Evolutionary conservation across 1,139 yeast species (phyloP), one percentile per base, ranked within the genome.

Genomic region (Taphrina sp.): DNA sequence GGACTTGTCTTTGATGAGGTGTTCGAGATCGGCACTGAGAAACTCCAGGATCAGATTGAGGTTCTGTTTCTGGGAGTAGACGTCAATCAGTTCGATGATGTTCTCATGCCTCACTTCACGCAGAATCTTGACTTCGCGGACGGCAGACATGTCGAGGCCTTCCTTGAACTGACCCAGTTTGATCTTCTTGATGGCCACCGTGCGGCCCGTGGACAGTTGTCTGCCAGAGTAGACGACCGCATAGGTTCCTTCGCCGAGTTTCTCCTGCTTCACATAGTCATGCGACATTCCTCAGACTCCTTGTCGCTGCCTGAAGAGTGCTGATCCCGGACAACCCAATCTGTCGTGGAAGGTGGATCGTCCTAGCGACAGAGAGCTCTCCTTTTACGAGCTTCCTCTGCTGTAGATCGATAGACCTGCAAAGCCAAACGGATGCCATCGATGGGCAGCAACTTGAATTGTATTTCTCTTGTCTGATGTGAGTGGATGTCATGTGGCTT

Each of bases 161-260:
- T 92, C 97, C 68, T 89, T 89, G 73, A 90, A 90, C 61, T 86
- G 83, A 1, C 95, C 95, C 0, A 95, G 85, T 67, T 94, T 92
- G 75, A 94, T 92, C 73, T 89, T 96, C 67, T 94, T 94, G 62
- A 94, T 84, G 63, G 99, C 99, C 34, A 92, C 83, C 57, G 76
- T 75, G 55, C 92, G 72, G 16, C 74, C 71, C 76, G 36, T 79
- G 71, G 22, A 77, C 28, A 56, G 59, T 56, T 71, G 68, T 26
- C 64, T 65, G 54, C 69, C 63, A 16, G 92, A 76, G 66, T 85
- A 92, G 1, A 94, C 99, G 58, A 90, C 95, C 44, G 98, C 99
- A 74, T 92, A 94, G 0, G 99, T 94, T 71, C 99, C 99, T 72
- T 94, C 99, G 67, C 98, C 98, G 24, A 92, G 96, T 68, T 90